Base-by-base conservation (phyloP, 2,329 filamentous ascomycete genomes). In the Penicillium expansum region DNA sequence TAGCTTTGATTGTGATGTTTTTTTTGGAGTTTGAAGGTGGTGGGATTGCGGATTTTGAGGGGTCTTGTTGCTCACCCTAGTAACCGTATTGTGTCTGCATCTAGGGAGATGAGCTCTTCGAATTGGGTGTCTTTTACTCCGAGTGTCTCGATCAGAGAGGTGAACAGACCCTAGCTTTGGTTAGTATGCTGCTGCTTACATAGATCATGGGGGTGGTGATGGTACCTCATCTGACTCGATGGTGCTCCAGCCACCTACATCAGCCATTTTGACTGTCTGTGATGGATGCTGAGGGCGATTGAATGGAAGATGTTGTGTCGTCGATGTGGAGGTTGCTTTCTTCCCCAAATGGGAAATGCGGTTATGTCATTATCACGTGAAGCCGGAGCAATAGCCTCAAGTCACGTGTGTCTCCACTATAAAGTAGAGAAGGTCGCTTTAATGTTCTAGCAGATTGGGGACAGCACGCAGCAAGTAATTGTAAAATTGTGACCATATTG, bases 171-270 rank as follows among this genome's bases (percentile, higher is more conserved):
- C 92, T 88, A 61, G 22, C 5, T 30, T 39, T 30, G 22, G 33
- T 58, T 24, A 56, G 57, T 52, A 59, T 57, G 43, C 39, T 57
- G 41, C 43, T 48, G 42, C 3, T 57, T 22, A 8, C 22, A 43
- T 33, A 16, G n/a, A 24, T 48, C 8, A n/a, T 30, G 38, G 22
- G 22, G 48, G 14, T n/a, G 58, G 7, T n/a, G 57, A 59, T 79
- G 84, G 67, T 83, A 96, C 92, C 75, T 93, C 93, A 80, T 97
- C 93, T 62, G 91, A 96, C 77, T 97, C 93, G 72, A 97, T 97
- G 38, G 93, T 97, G 76, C 95, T 96, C 93, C 93, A 97, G 62
- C 93, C 92, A 67, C 73, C 77, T 53, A 68, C 67, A 53, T 79
- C 76, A 24, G 87, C 89, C 77, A 88, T 90, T 29, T 39, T 52